Evolutionary conservation across 805 yeast species (phyloP), one percentile per base, ranked within the genome.

Genomic region (Nadsonia fulvescens): DNA sequence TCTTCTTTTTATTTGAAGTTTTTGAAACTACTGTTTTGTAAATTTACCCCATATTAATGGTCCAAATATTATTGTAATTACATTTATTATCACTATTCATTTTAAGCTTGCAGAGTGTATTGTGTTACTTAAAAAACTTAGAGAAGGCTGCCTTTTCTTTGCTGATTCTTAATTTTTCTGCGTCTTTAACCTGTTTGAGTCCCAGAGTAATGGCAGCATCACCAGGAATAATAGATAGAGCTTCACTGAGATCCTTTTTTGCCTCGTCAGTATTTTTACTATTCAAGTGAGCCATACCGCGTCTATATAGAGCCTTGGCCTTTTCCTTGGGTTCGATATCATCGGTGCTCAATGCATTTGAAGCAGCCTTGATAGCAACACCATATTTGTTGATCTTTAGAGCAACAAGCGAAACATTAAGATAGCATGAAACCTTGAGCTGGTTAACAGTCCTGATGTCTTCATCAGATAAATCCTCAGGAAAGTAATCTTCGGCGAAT

Each of bases 251-350:
- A 32, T 71, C 72, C n/a, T 48, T 48, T 28, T 72, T 54, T 0
- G 93, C 92, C 31, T 58, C 63, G 14, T 70, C 79, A 32, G 73
- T 75, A 42, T 78, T 71, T 39, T 70, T 70, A 11, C 62, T 54
- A 9, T 63, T 51, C 32, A 66, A 46, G 41, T 72, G 62, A 1
- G 82, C 93, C 41, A 64, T 55, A 22, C 93, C 95, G 51, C 82
- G 70, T 46, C 95, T 70, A 56, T 74, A 83, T 22, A 66, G 54
- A 0, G 94, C 94, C 54, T 83, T 83, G 7, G 92, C 78, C 44
- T 64, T 65, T 13, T 81, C 68, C 35, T 69, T 65, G 24, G 68
- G 78, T 31, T 70, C 79, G 4, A 70, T 53, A 6, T 28, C 31
- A 14, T 70, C 75, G 14, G 62, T 62, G 22, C 62, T 74, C 21